A percentile compares a stretch with the other conserved stretches of the same genome.
phyloP scores from a whole-genome alignment of 306 rosid species.

The Acmispon strigosus region DNA sequence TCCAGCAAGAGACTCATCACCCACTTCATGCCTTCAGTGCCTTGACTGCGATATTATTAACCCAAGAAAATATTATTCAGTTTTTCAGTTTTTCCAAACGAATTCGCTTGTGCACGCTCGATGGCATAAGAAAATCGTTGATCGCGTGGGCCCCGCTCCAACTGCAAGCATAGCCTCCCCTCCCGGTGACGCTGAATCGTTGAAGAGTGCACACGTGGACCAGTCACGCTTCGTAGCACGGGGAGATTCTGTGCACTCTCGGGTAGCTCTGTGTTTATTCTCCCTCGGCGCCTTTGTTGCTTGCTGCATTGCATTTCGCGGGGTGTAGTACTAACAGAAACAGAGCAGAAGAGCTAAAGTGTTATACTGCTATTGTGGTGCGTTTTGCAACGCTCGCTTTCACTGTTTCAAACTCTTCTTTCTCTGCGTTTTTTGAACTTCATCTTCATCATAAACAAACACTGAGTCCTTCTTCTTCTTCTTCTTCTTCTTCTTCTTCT shows the following conservation, averaged over 20 bases:
- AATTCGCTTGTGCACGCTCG: too few species aligned
- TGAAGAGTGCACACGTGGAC: not conserved
- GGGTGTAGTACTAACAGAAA: not conserved
- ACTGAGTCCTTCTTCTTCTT: not conserved
- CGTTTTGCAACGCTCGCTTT: not conserved
- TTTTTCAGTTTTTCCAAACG: too few species aligned
- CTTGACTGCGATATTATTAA: too few species aligned
- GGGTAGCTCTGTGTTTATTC: not conserved
- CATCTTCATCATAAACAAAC: not conserved
- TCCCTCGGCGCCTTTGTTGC: not conserved
- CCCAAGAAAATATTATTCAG: too few species aligned
- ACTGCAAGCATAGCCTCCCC: not conserved
- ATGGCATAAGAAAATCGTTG: not conserved
- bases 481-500: not conserved
- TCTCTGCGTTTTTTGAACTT: not conserved
- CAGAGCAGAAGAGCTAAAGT: not conserved
- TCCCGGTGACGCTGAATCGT: not conserved
- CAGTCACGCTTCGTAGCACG: not conserved
- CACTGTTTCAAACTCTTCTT: not conserved
- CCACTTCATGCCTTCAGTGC: too few species aligned
- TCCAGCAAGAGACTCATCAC: too few species aligned
- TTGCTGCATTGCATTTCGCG: not conserved
- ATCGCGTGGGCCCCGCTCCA: conserved; percentile 1
- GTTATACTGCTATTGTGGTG: not conserved
- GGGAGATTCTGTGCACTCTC: not conserved